Evolutionary conservation across 257 asterid genomes (phyloP), one percentile per base, ranked within the genome.

Genomic region (Gynochthodes officinalis): DNA sequence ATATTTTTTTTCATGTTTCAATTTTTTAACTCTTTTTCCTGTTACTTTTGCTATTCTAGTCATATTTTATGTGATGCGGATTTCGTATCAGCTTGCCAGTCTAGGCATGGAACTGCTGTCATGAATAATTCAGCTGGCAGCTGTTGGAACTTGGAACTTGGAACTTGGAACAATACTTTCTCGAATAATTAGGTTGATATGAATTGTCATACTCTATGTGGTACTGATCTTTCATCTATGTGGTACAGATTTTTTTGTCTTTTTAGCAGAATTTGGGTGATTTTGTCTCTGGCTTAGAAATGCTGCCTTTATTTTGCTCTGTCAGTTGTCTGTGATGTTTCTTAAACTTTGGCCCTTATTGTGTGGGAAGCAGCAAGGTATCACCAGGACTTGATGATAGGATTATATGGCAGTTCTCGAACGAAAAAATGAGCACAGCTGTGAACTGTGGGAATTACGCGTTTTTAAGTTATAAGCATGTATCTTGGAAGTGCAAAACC

Each of bases 71-170:
- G 27, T 32, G 42, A 46, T 67, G n/a, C 59, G 77, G 78, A 67
- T 75, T 79, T 70, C 70, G 73, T 54, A 53, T 62, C 60, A 43
- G 57, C 77, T 48, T 68, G 79, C 75, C 71, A 48, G 80, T 55
- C 39, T 15, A 33, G 75, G 65, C 74, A 53, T 76, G 66, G 73
- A 55, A 9, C 42, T 67, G 79, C 73, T 64, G 2, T 67, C 72
- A 33, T 60, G 73, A 79, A 79, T 79, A 75, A 79, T 68, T 71
- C 25, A 50, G 53, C 71, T 71, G 79, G 78, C 70, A 50, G 73
- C 66, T 43, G 52, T 71, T 48, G 58, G 69, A 50, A 75, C 44
- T 59, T 40, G 65, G 52, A 69, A n/a, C n/a, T 71, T 48, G 58
- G 69, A 50, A 75, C 44, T 59, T 40, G 65, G 52, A 69, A n/a